phyloP scores from a whole-genome alignment of 768 basidiomycete genomes.

The Gyrodon lividus region DNA sequence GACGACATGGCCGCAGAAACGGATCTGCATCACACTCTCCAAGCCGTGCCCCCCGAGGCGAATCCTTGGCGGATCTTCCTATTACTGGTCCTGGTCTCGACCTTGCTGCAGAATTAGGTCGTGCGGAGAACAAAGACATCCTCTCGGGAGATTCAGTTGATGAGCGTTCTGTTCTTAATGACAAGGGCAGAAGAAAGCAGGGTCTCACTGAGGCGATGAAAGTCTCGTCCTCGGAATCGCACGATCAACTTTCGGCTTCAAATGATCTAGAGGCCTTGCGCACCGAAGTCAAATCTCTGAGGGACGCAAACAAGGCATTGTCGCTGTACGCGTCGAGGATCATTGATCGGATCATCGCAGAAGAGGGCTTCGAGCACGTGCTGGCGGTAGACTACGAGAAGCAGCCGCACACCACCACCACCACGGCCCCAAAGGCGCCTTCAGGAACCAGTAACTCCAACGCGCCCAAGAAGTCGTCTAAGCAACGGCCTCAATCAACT shows the following conservation, averaged over 20 bases:
- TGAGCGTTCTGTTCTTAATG: conserved; percentile 43
- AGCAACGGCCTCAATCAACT: conserved; percentile 62
- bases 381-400: conserved; percentile 89
- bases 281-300: conserved; percentile 86
- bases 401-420: conserved; percentile 46
- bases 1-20: conserved; percentile 50
- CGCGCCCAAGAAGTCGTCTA: conserved; percentile 23
- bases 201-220: conserved; percentile 30
- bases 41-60: conserved; percentile 51
- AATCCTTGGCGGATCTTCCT: conserved; percentile 82
- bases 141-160: conserved; percentile 55
- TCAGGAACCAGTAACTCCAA: conserved; percentile 26
- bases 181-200: conserved; percentile 48
- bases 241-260: conserved; percentile 43
- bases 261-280: conserved; percentile 75
- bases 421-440: conserved; percentile 34
- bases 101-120: conserved; percentile 87
- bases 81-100: conserved; percentile 89
- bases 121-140: conserved; percentile 87
- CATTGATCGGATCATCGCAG: conserved; percentile 93
- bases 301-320: conserved; percentile 94
- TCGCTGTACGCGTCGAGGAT: conserved; percentile 97
- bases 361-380: conserved; percentile 96
- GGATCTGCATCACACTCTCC: conserved; percentile 53
- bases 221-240: conserved; percentile 35